Base-by-base conservation (phyloP, 2,329 filamentous ascomycete genomes). In the Colletotrichum kahawae region DNA sequence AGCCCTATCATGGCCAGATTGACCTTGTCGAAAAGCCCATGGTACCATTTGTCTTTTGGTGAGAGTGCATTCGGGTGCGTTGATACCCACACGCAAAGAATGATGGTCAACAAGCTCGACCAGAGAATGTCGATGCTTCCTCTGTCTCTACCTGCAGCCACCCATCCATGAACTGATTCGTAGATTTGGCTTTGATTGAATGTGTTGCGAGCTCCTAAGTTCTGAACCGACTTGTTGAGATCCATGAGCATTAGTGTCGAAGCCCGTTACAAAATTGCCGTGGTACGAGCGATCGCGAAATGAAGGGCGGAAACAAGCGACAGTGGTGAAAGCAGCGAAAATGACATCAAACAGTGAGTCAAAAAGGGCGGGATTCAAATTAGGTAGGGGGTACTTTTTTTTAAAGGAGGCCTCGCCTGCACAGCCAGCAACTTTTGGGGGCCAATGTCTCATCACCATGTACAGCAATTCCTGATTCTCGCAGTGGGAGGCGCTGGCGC, bases 41-140 rank as follows among this genome's bases (percentile, higher is more conserved):
- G 78, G 48, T 81, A 81, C 71, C 78, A 80, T 14, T 77, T 80
- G 74, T 85, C 82, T 4, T 78, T 79, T 0, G 75, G 74, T 4
- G 82, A 78, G 0, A 82, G 81, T 5, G 85, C 77, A 54, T 87
- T 86, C 7, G 85, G 82, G 74, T 82, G 83, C 4, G 87, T 79
- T 5, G 82, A 79, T 5, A 84, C 82, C 83, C 85, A 87, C 34
- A 79, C 82, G 76, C 85, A 87, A 0, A 88, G 80, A 7, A 85
- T 78, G 10, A 87, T 85, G 2, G 87, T 88, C 24, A 85, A 66
- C 2, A 79, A 59, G 67, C 83, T 85, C 29, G 81, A 82, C 78
- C 80, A 85, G 1, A 87, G 70, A 38, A 88, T 85, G 66, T 86
- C 83, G 27, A 84, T 77, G 4, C 82, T 85, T 5, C 86, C 86